These are phyloP conservation scores for Artomyces pyxidatus DNA, from an alignment of 768 basidiomycete genomes.

Conservation along the genomic window DNA sequence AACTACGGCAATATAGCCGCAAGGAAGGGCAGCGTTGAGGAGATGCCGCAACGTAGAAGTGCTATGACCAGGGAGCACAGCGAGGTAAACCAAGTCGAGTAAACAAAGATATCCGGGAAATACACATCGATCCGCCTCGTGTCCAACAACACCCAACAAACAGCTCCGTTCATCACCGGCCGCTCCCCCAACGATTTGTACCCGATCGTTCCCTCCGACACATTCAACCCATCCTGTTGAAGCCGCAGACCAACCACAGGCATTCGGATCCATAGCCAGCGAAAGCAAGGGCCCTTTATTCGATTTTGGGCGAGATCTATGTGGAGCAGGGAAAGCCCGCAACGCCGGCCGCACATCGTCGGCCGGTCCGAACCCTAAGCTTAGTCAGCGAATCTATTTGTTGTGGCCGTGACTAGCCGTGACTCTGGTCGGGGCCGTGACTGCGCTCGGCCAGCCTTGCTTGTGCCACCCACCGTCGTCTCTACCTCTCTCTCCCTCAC, in stretches of 20 bases:
- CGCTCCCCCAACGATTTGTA: too few species aligned
- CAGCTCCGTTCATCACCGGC: too few species aligned
- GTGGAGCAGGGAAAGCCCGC: too few species aligned
- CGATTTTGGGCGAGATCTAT: too few species aligned
- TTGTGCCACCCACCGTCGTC: not conserved
- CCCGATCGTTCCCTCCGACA: too few species aligned
- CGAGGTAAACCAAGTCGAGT: conserved; percentile 4
- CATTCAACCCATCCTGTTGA: too few species aligned
- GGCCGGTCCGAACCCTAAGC: too few species aligned
- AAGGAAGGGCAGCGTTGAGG: conserved; percentile 6
- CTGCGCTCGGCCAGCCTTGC: not conserved
- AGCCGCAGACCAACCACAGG: too few species aligned
- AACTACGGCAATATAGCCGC: conserved; percentile 9
- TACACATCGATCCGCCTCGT: conserved; percentile 12
- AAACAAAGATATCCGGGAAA: conserved; percentile 16
- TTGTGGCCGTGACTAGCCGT: conserved; percentile 10
- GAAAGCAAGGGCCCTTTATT: too few species aligned
- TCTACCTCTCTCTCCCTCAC: conserved; percentile 4
- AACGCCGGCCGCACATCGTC: too few species aligned
- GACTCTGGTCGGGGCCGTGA: not conserved
- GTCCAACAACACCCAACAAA: conserved; percentile 9
- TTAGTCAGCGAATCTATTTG: conserved; percentile 1
- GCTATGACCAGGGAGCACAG: not conserved
- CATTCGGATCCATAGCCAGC: too few species aligned
- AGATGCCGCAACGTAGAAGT: conserved; percentile 11